These are phyloP conservation scores for Coccomyxa sp. DNA, from an alignment of 139 green algal genomes.

Conservation along the genomic window DNA sequence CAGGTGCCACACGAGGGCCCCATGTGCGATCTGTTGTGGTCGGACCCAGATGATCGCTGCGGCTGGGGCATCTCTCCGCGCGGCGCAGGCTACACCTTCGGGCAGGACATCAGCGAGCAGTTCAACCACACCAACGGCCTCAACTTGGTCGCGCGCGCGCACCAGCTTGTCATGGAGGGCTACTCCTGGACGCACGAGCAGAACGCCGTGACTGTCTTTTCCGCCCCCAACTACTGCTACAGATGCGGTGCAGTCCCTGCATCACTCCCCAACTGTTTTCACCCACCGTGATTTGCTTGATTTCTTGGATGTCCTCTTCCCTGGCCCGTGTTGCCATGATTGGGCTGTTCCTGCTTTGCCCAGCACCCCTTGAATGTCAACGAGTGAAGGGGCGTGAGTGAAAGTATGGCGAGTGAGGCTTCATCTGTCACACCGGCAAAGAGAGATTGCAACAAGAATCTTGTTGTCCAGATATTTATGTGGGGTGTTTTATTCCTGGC, in stretches of 20 bases:
- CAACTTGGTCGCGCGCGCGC: conserved; percentile 90
- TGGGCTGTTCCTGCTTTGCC: neutral
- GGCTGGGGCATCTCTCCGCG: conserved; percentile 98
- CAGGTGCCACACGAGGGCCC: conserved; percentile 93
- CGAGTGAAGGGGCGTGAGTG: too few species aligned
- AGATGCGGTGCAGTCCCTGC: conserved; percentile 54
- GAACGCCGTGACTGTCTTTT: conserved; percentile 98
- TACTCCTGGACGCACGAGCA: conserved; percentile 93
- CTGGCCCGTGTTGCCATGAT: neutral
- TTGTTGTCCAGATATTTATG: too few species aligned
- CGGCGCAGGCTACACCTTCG: conserved; percentile 98
- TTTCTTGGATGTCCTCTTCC: too few species aligned
- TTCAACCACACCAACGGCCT: conserved; percentile 98
- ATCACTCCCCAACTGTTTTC: too few species aligned
- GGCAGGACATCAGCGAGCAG: conserved; percentile 95
- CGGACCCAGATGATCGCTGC: conserved; percentile 92
- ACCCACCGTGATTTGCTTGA: neutral
- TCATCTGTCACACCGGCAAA: too few species aligned
- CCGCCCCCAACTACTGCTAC: conserved; percentile 99
- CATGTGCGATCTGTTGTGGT: conserved; percentile 99
- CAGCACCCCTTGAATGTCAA: neutral
- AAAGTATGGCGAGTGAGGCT: too few species aligned
- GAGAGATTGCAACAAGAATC: too few species aligned
- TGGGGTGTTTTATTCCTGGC: neutral
- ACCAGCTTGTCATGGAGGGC: conserved; percentile 98